Percentiles rank a stretch among this genome's conserved stretches.
phyloP scores from a whole-genome alignment of 352 stramenopile species.

The Pythium plurisporium region DNA sequence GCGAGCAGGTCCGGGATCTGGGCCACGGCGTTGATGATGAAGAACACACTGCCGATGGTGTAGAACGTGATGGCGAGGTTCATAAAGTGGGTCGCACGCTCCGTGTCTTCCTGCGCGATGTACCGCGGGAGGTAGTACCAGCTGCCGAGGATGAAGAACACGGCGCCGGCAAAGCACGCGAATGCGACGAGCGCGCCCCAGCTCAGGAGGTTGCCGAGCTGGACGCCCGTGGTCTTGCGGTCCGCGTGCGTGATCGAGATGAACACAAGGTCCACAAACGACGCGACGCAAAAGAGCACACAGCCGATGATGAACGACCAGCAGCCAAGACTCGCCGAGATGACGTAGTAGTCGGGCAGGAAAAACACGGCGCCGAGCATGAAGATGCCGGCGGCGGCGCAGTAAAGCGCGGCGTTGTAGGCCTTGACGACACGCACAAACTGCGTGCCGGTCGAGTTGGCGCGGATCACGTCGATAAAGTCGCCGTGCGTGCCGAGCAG shows the following conservation, averaged over 20 bases:
- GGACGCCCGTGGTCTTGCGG: constrained; percentile 35
- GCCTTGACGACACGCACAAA: constrained; percentile 50
- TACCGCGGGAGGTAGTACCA: constrained; percentile 80
- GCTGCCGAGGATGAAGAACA: constrained; percentile 75
- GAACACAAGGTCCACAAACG: constrained; percentile 62
- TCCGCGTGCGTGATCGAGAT: constrained; percentile 59
- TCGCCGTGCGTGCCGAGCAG: constrained; percentile 62
- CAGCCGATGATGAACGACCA: constrained; percentile 72
- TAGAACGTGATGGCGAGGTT: constrained; percentile 75
- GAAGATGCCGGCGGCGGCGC: constrained; percentile 67
- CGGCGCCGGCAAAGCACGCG: constrained; percentile 56
- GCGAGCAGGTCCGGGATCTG: constrained; percentile 50
- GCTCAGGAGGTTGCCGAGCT: constrained; percentile 48
- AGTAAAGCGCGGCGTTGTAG: constrained; percentile 59
- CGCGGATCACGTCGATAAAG: constrained; percentile 61
- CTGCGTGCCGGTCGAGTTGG: constrained; percentile 42
- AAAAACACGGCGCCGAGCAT: constrained; percentile 79
- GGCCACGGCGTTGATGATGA: constrained; percentile 63
- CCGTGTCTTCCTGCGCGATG: constrained; percentile 51
- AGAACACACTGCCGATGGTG: constrained; percentile 69
- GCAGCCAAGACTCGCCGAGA: constrained; percentile 59
- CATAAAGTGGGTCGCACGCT: constrained; percentile 52
- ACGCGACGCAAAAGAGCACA: constrained; percentile 54
- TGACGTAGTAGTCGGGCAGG: constrained; percentile 65
- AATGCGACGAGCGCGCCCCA: constrained; percentile 45